Evolutionary conservation across 1,284 basidiomycete species (phyloP).

Genomic region (Sanghuangporus baumii): DNA sequence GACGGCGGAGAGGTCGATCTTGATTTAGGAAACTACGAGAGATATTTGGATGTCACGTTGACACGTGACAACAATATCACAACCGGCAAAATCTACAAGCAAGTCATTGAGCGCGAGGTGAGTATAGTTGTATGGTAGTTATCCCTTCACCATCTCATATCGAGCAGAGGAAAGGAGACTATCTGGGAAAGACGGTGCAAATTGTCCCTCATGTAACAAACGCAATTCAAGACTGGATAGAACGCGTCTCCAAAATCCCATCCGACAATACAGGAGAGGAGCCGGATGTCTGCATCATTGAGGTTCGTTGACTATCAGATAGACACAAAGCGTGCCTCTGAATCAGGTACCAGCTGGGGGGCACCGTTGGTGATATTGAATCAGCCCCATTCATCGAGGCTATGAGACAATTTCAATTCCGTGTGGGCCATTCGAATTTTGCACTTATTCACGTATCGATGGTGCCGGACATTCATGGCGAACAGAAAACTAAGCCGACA

Average conservation of each 20-base stretch:
- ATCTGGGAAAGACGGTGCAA: slow-evolving; percentile 96
- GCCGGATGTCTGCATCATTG: slow-evolving; percentile 97
- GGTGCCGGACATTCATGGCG: slow-evolving; percentile 96
- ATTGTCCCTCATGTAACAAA: slow-evolving; percentile 97
- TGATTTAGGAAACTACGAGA: slow-evolving; percentile 97
- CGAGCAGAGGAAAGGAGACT: slow-evolving; percentile 84
- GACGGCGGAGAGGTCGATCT: slow-evolving; percentile 98
- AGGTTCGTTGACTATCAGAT: slow-evolving; percentile 44
- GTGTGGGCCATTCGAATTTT: slow-evolving; percentile 96
- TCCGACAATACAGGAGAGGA: slow-evolving; percentile 92
- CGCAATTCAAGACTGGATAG: slow-evolving; percentile 98
- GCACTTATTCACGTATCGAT: slow-evolving; percentile 98
- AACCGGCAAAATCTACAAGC: slow-evolving; percentile 95
- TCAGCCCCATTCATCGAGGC: slow-evolving; percentile 98
- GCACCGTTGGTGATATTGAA: slow-evolving; percentile 95
- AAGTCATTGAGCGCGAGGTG: slow-evolving; percentile 98
- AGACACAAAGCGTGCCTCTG: slow-evolving; percentile 6
- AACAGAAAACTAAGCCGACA: slow-evolving; percentile 99
- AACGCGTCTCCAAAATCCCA: slow-evolving; percentile 89
- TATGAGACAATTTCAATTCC: slow-evolving; percentile 99
- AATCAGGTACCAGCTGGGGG: slow-evolving; percentile 65
- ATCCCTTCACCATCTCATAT: neutral
- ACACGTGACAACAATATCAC: slow-evolving; percentile 97
- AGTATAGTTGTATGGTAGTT: slow-evolving; percentile 26
- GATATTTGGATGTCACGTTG: slow-evolving; percentile 93